A percentile compares a stretch with the other conserved stretches of the same genome.
phyloP scores from a whole-genome alignment of 352 stramenopile genomes.

The Phytopythium aichiense region DNA sequence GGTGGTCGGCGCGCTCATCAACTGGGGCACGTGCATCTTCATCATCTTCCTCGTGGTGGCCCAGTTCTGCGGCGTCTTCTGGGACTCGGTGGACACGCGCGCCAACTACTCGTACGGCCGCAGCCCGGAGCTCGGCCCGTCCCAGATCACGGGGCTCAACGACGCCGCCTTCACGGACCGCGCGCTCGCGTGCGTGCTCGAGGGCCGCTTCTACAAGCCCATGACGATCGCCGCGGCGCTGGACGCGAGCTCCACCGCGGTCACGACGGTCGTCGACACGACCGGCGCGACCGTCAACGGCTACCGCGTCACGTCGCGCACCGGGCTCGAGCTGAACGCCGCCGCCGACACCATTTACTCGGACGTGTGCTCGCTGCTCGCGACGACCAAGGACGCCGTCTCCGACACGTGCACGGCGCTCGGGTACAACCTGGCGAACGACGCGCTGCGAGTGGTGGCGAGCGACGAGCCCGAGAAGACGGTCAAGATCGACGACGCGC shows the following conservation, averaged over 20 bases:
- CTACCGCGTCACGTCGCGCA: slow-evolving; percentile 19
- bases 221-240: slow-evolving; percentile 29
- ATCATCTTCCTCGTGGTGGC: slow-evolving; percentile 20
- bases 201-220: slow-evolving; percentile 32
- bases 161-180: slow-evolving; percentile 48
- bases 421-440: slow-evolving; percentile 14
- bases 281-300: slow-evolving; percentile 10
- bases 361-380: slow-evolving; percentile 22
- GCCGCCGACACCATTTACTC: slow-evolving; percentile 16
- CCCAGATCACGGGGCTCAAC: slow-evolving; percentile 25
- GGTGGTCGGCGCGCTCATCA: slow-evolving; percentile 13
- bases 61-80: slow-evolving; percentile 28
- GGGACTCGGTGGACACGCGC: slow-evolving; percentile 13
- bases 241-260: slow-evolving; percentile 4
- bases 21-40: slow-evolving; percentile 28
- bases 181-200: slow-evolving; percentile 32
- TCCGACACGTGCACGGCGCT: slow-evolving; percentile 23
- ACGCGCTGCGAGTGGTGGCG: slow-evolving; percentile 24
- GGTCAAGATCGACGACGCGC: slow-evolving; percentile 20
- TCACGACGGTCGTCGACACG: slow-evolving; percentile 1
- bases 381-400: slow-evolving; percentile 20
- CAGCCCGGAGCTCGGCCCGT: slow-evolving; percentile 11
- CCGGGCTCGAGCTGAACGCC: slow-evolving; percentile 10
- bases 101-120: slow-evolving; percentile 13
- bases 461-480: slow-evolving; percentile 19